Percentiles rank a stretch among this genome's conserved stretches.
Conservation (phyloP, 139 green algal species). For the Ettlia oleoabundans region DNA sequence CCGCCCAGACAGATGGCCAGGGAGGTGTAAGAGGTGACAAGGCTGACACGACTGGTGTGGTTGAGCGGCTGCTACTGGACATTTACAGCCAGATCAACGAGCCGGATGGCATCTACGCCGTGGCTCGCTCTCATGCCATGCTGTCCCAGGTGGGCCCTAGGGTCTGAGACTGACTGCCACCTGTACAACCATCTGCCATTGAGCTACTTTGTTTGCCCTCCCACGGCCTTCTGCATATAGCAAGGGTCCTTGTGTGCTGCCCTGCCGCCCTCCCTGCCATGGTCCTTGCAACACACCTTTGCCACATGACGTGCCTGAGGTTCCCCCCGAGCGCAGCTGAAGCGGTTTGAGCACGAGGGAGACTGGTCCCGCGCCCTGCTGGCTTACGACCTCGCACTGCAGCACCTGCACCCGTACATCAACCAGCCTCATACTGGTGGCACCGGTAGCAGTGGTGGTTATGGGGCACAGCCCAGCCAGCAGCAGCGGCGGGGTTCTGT, state of each 20-base stretch:
- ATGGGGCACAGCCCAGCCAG: neutral
- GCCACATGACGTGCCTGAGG: too few species aligned
- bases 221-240: too few species aligned
- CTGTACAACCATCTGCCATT: too few species aligned
- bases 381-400: constrained; percentile 56
- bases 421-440: too few species aligned
- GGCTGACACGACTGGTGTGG: neutral
- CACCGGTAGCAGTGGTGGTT: neutral
- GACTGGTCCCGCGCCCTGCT: constrained; percentile 65
- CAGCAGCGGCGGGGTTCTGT: neutral
- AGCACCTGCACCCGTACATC: constrained; percentile 24
- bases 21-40: too few species aligned
- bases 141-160: constrained; percentile 54
- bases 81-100: constrained; percentile 76
- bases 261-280: too few species aligned
- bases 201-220: too few species aligned
- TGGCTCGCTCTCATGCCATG: constrained; percentile 56
- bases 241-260: too few species aligned
- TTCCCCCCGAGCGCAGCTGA: constrained; percentile 55
- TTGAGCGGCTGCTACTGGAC: constrained; percentile 69
- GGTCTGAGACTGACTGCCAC: too few species aligned
- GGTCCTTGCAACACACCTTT: too few species aligned
- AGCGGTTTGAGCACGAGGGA: constrained; percentile 67
- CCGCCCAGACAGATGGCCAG: too few species aligned
- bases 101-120: constrained; percentile 83